phyloP scores from a whole-genome alignment of 2,329 filamentous ascomycete genomes.

The Hypoxylon sp. region DNA sequence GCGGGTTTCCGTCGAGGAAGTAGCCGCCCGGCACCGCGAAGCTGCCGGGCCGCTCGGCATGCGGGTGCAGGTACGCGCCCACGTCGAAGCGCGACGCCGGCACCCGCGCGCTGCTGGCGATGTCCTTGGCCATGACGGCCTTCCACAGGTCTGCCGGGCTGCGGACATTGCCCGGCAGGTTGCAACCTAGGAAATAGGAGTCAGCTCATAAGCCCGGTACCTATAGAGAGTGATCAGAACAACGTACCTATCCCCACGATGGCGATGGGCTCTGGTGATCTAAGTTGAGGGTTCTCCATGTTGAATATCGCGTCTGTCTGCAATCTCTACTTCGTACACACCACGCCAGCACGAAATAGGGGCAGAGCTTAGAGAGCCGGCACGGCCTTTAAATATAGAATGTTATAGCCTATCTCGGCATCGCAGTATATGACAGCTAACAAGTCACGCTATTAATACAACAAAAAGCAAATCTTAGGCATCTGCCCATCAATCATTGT shows the following conservation, averaged over 20 bases:
- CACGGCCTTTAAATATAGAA: too few species aligned
- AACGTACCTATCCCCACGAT: constrained; percentile 33
- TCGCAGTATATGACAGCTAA: too few species aligned
- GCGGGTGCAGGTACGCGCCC: constrained; percentile 17
- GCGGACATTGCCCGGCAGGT: constrained; percentile 25
- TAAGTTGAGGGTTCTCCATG: constrained; percentile 22
- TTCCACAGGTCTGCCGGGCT: constrained; percentile 26
- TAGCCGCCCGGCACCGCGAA: constrained; percentile 13
- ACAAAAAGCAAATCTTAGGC: too few species aligned
- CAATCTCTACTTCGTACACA: too few species aligned
- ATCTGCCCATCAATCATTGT: too few species aligned
- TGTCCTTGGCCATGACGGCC: constrained; percentile 25
- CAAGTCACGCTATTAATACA: too few species aligned
- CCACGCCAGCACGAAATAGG: too few species aligned
- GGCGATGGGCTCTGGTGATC: constrained; percentile 31
- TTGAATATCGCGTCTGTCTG: too few species aligned
- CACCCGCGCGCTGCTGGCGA: constrained; percentile 27
- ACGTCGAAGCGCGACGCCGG: constrained; percentile 28
- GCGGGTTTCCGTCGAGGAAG: constrained; percentile 13
- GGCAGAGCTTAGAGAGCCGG: too few species aligned
- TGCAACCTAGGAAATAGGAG: constrained; percentile 18
- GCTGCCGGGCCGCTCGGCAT: constrained; percentile 14
- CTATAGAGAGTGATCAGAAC: neutral
- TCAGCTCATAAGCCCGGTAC: neutral
- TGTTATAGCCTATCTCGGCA: too few species aligned